These are phyloP conservation scores for Cordyceps farinosa DNA, from an alignment of 2,329 filamentous ascomycete species.

Conservation along the genomic window DNA sequence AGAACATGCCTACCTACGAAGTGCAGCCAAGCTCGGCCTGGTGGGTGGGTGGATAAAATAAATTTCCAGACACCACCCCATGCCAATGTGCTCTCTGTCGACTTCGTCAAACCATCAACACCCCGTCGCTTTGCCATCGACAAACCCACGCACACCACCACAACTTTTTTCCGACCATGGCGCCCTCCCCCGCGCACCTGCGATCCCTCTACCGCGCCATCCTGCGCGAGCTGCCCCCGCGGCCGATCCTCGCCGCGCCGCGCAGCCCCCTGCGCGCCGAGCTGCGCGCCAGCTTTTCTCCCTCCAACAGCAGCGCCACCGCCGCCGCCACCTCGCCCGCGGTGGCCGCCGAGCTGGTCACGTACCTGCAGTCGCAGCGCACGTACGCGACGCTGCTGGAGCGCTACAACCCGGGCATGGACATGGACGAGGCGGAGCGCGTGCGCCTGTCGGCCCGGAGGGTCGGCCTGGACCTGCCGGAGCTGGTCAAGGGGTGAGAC, in stretches of 20 bases:
- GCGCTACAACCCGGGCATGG: slow-evolving; percentile 90
- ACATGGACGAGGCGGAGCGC: slow-evolving; percentile 80
- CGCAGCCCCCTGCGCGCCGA: slow-evolving; percentile 68
- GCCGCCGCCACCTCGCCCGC: slow-evolving; percentile 17
- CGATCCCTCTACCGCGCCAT: slow-evolving; percentile 84
- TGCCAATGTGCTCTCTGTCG: too few relatives aligned
- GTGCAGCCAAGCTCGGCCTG: not conserved
- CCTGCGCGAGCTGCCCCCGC: slow-evolving; percentile 82
- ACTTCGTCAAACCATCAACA: not conserved
- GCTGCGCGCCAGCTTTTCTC: slow-evolving; percentile 60
- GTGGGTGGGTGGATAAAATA: slow-evolving; percentile 5
- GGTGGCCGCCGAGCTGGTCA: slow-evolving; percentile 71
- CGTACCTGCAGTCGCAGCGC: slow-evolving; percentile 81
- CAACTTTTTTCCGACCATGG: slow-evolving; percentile 24
- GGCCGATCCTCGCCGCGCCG: slow-evolving; percentile 50
- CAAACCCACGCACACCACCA: not conserved
- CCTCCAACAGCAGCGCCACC: slow-evolving; percentile 25
- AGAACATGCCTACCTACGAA: too few relatives aligned
- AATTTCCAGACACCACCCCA: not conserved
- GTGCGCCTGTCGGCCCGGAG: slow-evolving; percentile 78
- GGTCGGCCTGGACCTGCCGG: slow-evolving; percentile 85
- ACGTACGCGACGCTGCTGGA: slow-evolving; percentile 78
- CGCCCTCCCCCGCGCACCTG: slow-evolving; percentile 45
- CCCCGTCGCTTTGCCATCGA: too few relatives aligned
- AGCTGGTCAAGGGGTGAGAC: slow-evolving; percentile 44